Base-by-base conservation (phyloP, 2,329 filamentous ascomycete species). In the Pseudofabraea citricarpa region DNA sequence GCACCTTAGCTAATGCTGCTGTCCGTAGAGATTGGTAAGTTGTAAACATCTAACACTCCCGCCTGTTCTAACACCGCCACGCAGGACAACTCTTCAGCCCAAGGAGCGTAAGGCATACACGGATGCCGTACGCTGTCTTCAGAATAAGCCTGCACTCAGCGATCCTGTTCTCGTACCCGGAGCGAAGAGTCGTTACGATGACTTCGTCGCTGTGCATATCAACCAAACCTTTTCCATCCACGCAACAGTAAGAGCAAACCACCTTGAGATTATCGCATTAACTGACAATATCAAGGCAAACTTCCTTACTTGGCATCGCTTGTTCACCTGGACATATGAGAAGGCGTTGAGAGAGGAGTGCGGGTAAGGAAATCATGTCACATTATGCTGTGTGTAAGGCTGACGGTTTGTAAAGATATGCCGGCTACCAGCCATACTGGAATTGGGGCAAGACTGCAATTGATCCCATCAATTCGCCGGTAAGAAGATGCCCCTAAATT, bases 361-460 rank as follows among this genome's bases (percentile, higher is more conserved):
- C 44, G 62, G 63, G 24, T 72, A 70, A 2, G 68, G 67, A 65
- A 41, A 64, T 66, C 32, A n/a, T n/a, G 41, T 44, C 6, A 44
- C 40, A 61, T 70, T 75, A 55, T 78, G 72, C 70, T n/a, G n/a
- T n/a, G n/a, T n/a, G n/a, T n/a, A n/a, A n/a, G n/a, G n/a, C n/a
- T n/a, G n/a, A n/a, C 65, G 67, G 3, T 63, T 65, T 32, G 71
- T 69, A 57, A n/a, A n/a, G n/a, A n/a, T n/a, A n/a, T n/a, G n/a
- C n/a, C n/a, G n/a, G n/a, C n/a, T n/a, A n/a, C n/a, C n/a, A 37
- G n/a, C 35, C 35, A 13, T 41, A 42, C 13, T 42, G 42, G 62
- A 70, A 77, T 56, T 78, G 73, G 71, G 65, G 68, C 4, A 64
- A 66, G 36, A 71, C 70, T 57, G 64, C 69, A 3, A 50, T 63